Conservation (phyloP, 441 rosid genomes). For the Euphorbia schlechtendalii region DNA sequence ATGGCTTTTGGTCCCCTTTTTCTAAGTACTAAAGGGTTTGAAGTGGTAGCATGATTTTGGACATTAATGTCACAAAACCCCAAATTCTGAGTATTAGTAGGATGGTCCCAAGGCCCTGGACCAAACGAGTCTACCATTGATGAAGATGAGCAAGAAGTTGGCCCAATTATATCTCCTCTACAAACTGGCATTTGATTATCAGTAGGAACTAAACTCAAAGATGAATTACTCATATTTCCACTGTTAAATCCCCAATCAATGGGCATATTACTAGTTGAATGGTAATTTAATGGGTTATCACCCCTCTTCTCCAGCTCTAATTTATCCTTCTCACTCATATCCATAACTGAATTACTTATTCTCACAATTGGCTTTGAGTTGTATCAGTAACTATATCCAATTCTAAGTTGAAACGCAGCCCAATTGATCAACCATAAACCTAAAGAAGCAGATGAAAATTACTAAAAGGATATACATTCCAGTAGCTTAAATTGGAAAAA, state of each 20-base stretch:
- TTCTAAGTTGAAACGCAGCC: conserved; percentile 21
- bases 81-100: conserved; percentile 43
- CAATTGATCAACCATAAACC: conserved; percentile 22
- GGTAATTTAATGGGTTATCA: conserved; percentile 38
- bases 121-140: conserved; percentile 63
- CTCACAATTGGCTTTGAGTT: conserved; percentile 21
- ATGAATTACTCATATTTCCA: conserved; percentile 41
- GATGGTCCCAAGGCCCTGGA: conserved; percentile 66
- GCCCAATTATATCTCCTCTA: conserved; percentile 36
- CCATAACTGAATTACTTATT: conserved; percentile 37
- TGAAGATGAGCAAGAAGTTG: conserved; percentile 63
- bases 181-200: conserved; percentile 42
- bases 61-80: conserved; percentile 52
- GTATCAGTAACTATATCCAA: conserved; percentile 12
- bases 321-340: conserved; percentile 60
- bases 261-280: conserved; percentile 32
- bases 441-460: conserved; percentile 17
- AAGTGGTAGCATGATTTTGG: conserved; percentile 41
- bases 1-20: conserved; percentile 44
- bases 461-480: conserved; percentile 3
- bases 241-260: conserved; percentile 57
- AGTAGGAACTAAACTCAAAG: conserved; percentile 43
- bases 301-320: conserved; percentile 50
- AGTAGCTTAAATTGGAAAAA: conserved; percentile 14
- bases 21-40: conserved; percentile 32